Evolutionary conservation across 106 monocot species (phyloP).

Genomic region (Acanthochlamys bracteata): DNA sequence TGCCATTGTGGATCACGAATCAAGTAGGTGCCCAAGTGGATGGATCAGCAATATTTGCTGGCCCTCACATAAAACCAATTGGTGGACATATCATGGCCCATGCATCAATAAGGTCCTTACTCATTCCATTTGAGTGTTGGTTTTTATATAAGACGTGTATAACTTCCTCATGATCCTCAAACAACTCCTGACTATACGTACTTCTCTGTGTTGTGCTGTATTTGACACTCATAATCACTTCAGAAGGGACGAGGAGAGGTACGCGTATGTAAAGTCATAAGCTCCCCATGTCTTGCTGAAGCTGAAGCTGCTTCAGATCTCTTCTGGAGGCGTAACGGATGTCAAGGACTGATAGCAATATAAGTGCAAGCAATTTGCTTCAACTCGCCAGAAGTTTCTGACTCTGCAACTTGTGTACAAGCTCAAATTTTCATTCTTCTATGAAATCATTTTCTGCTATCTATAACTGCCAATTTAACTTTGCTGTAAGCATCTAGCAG

Average conservation of each 20-base stretch:
- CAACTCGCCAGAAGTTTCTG: background rate
- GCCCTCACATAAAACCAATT: constrained; percentile 90
- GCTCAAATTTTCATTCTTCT: no score
- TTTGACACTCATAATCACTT: constrained; percentile 2
- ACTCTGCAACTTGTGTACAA: background rate
- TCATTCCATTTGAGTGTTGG: background rate
- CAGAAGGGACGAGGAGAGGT: constrained; percentile 72
- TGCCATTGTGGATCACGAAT: constrained; percentile 88
- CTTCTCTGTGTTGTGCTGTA: background rate
- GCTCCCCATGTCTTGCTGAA: constrained; percentile 76
- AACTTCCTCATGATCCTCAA: background rate
- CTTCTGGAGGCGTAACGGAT: constrained; percentile 60
- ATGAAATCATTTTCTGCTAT: no score
- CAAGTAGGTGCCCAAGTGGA: constrained; percentile 99
- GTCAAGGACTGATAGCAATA: constrained; percentile 48
- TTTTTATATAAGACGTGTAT: background rate
- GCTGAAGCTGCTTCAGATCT: constrained; percentile 78
- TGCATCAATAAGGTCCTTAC: constrained; percentile 73
- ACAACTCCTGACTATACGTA: no score
- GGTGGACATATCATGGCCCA: constrained; percentile 99
- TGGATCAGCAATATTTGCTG: constrained; percentile 85
- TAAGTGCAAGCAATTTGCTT: background rate
- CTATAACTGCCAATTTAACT: no score
- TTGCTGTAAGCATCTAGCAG: no score
- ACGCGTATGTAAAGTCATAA: constrained; percentile 68